Evolutionary conservation across 129 eudicot species (phyloP).

Genomic region (Rutidosis leptorrhynchoides): DNA sequence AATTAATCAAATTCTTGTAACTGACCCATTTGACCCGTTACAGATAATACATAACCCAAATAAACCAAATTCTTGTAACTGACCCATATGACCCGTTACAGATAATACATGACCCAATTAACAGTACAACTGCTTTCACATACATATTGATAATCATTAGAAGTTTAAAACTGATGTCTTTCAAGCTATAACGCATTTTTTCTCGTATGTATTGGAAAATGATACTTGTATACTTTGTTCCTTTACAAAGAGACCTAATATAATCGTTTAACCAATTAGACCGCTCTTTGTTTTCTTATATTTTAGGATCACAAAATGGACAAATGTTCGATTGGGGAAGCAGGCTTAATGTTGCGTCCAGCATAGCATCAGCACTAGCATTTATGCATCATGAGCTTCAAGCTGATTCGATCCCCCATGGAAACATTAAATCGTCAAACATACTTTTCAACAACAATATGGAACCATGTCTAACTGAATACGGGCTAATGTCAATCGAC

Average conservation of each 20-base stretch:
- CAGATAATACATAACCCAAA: no score
- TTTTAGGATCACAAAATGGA: constrained; percentile 57
- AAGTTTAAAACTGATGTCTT: background rate
- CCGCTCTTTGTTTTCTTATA: constrained; percentile 10
- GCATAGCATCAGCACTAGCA: constrained; percentile 52
- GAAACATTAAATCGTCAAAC: constrained; percentile 73
- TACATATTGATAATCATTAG: background rate
- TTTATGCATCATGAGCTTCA: constrained; percentile 70
- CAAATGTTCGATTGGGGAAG: constrained; percentile 60
- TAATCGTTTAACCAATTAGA: background rate
- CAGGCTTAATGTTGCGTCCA: constrained; percentile 50
- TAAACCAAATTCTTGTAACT: background rate
- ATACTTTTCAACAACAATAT: constrained; percentile 46
- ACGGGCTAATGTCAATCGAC: constrained; percentile 50
- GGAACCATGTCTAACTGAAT: constrained; percentile 71
- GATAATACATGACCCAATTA: background rate
- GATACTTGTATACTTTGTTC: background rate
- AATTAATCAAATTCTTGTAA: no score
- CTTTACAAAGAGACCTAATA: background rate
- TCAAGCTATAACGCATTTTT: background rate
- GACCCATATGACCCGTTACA: background rate
- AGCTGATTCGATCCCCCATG: constrained; percentile 58
- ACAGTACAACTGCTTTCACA: background rate
- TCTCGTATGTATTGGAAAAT: no score
- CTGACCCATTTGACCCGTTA: no score